These are phyloP conservation scores for Tetrahymena elliotti DNA, from an alignment of 73 alveolate species.

Conservation along the genomic window DNA sequence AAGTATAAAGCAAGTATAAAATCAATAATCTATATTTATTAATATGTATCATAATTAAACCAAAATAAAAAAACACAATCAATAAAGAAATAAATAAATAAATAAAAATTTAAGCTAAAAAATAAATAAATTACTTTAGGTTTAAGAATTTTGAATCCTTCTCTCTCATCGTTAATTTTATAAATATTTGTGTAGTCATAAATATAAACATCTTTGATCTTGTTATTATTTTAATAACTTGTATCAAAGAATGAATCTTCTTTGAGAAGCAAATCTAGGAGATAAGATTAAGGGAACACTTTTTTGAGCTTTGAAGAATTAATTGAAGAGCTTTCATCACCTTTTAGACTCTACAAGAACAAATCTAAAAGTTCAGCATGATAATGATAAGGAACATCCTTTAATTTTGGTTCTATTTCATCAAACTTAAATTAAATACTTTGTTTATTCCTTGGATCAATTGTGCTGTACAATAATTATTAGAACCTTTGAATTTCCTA, in stretches of 20 bases:
- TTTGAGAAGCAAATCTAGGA: slow-evolving; percentile 2
- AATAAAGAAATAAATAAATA: background rate
- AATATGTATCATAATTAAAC: background rate
- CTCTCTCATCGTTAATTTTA: background rate
- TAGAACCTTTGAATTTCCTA: background rate
- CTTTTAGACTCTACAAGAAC: slow-evolving; percentile 6
- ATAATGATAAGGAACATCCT: slow-evolving; percentile 27
- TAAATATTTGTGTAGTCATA: background rate
- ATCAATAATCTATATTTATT: background rate
- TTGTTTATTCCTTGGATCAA: background rate
- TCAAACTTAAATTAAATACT: background rate
- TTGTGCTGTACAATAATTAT: background rate
- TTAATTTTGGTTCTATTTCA: background rate
- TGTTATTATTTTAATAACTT: background rate
- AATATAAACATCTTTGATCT: background rate
- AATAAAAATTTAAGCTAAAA: too few species aligned
- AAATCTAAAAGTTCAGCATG: slow-evolving; percentile 31
- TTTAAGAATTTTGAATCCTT: background rate
- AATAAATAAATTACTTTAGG: too few species aligned
- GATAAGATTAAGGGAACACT: slow-evolving; percentile 17
- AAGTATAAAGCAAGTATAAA: background rate
- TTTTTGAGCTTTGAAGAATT: slow-evolving; percentile 33
- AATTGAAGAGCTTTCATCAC: slow-evolving; percentile 29
- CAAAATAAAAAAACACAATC: background rate
- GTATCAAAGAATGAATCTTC: slow-evolving; percentile 6